A percentile compares a stretch with the other conserved stretches of the same genome.
Evolutionary conservation across 2,329 filamentous ascomycete species (phyloP).

Genomic region (Ceratocystis eucalypticola): DNA sequence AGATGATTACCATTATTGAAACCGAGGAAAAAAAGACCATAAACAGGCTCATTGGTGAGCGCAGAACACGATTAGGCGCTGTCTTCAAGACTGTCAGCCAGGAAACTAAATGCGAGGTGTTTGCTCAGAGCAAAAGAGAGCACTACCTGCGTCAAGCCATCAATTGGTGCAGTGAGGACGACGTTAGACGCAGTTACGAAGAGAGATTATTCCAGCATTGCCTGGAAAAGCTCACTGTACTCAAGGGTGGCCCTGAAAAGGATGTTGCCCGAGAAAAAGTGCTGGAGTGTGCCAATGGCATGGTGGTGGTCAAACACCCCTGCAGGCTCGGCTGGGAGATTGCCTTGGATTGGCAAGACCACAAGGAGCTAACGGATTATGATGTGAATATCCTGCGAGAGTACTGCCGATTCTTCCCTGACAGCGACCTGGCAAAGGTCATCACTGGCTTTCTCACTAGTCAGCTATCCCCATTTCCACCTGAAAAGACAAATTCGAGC

Average conservation of each 20-base stretch:
- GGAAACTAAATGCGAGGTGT: slow-evolving; percentile 79
- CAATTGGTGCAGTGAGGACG: slow-evolving; percentile 82
- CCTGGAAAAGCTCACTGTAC: slow-evolving; percentile 60
- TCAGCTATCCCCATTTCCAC: slow-evolving; percentile 68
- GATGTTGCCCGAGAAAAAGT: slow-evolving; percentile 56
- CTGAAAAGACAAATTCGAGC: slow-evolving; percentile 22
- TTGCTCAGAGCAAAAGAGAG: slow-evolving; percentile 62
- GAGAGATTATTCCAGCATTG: slow-evolving; percentile 76
- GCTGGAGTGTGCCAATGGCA: slow-evolving; percentile 65
- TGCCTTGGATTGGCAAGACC: slow-evolving; percentile 76
- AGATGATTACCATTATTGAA: slow-evolving; percentile 71
- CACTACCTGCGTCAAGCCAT: slow-evolving; percentile 69
- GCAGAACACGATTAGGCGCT: slow-evolving; percentile 75
- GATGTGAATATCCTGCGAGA: slow-evolving; percentile 65
- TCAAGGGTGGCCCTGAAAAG: slow-evolving; percentile 53
- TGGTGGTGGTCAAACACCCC: slow-evolving; percentile 92
- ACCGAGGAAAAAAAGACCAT: slow-evolving; percentile 77
- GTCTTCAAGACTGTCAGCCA: slow-evolving; percentile 68
- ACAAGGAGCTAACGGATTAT: slow-evolving; percentile 58
- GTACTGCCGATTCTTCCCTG: slow-evolving; percentile 73
- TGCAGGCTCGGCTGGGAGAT: slow-evolving; percentile 86
- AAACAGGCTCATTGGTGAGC: slow-evolving; percentile 78
- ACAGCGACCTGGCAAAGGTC: slow-evolving; percentile 68
- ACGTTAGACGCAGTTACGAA: slow-evolving; percentile 69
- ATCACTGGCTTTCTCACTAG: slow-evolving; percentile 72